Evolutionary conservation across 495 filamentous ascomycete genomes (phyloP), one percentile per base, ranked within the genome.

Genomic region (Neurospora sp.): DNA sequence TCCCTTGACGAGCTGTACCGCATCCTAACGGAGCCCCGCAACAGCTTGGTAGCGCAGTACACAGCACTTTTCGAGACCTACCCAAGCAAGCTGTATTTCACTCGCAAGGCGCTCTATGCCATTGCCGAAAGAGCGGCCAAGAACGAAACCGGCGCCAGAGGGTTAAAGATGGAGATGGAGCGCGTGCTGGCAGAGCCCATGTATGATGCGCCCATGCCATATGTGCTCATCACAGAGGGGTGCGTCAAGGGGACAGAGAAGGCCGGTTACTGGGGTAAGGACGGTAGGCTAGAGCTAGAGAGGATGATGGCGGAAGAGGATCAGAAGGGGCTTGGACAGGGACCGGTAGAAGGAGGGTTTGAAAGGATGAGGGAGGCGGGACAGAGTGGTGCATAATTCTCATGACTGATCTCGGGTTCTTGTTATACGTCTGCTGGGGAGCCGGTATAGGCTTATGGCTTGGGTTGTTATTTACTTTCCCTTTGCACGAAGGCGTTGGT

Each of bases 1-100:
- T 90, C 90, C n/a, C 89, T 91, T 70, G 84, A 90, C 16, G 88
- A 94, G 69, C 89, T 99, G 12, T 89, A 93, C 23, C 88, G 93
- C 71, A 96, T 98, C 72, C 88, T 98, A 38, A 98, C 92, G 9
- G 95, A 98, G 79, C 96, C 96, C 11, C 89, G 91, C 71, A 97
- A 98, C 81, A 92, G 90, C 42, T 86, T 99, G 1, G 83, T 97
- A 5, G 88, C 88, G 37, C 96, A 99, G 81, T 97, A 97, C 82
- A 91, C 88, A 1, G 89, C 92, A 14, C 89, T 96, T 0, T 97
- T 99, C 78, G 86, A 89, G 16, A 92, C 96, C 3, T 94, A 90
- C 38, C 92, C 91, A 5, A 91, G 96, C 71, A 91, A 93, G 77
- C 86, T 99, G 10, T 89, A 88, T 72, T 94, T 98, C 83, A 97